Conservation (phyloP, 371 early-diverging fungal genomes). For the Actinomortierella wolfii region DNA sequence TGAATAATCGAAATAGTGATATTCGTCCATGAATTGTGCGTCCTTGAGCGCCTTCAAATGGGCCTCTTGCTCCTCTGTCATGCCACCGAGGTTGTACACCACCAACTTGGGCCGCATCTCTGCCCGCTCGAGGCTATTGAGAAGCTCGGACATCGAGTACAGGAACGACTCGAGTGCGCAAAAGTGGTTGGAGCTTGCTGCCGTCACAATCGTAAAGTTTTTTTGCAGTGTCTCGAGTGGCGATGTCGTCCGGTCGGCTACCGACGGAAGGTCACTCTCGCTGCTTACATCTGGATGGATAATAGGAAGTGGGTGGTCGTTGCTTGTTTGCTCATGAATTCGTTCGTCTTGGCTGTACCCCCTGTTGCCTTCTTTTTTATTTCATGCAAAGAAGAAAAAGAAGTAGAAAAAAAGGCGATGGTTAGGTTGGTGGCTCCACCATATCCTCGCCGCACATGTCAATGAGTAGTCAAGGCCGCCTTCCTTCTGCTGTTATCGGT, state of each 20-base stretch:
- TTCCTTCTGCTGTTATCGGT: not conserved
- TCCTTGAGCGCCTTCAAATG: slow-evolving; percentile 42
- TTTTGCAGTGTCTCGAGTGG: slow-evolving; percentile 31
- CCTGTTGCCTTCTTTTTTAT: not conserved
- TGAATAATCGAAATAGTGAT: slow-evolving; percentile 56
- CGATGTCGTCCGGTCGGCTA: slow-evolving; percentile 16
- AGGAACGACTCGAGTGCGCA: slow-evolving; percentile 66
- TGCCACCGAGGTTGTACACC: slow-evolving; percentile 54
- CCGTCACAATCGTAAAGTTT: slow-evolving; percentile 62
- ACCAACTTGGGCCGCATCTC: slow-evolving; percentile 47
- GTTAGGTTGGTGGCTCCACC: too few relatives aligned
- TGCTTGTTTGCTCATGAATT: not conserved
- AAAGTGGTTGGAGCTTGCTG: slow-evolving; percentile 64
- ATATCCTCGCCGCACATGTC: too few relatives aligned
- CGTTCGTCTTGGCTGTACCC: not conserved
- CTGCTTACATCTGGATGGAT: not conserved
- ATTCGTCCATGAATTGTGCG: slow-evolving; percentile 50
- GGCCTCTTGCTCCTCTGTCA: slow-evolving; percentile 36
- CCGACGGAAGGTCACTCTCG: slow-evolving; percentile 32
- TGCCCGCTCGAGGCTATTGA: slow-evolving; percentile 35
- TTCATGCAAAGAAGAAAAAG: not conserved
- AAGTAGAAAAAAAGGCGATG: not conserved
- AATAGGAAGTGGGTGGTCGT: not conserved
- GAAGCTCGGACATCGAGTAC: slow-evolving; percentile 53
- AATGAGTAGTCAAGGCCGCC: too few relatives aligned